Evolutionary conservation across 2,329 filamentous ascomycete genomes (phyloP), one percentile per base, ranked within the genome.

Genomic region (Phialocephala sp.): DNA sequence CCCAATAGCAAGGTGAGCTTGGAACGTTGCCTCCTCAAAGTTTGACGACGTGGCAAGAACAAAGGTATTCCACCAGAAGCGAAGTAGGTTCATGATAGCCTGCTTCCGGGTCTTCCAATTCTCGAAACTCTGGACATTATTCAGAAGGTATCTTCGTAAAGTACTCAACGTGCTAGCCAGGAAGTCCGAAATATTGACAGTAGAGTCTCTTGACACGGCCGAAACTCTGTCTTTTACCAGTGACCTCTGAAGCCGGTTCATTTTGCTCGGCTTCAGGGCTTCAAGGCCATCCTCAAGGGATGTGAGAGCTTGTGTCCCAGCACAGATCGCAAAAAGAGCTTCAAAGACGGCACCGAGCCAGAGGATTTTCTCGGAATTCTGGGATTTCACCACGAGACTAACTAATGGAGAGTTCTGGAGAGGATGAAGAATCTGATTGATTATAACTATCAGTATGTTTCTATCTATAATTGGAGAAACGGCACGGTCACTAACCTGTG

Each of bases 11-110:
- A 90, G 76, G 72, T 89, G 87, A 35, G 87, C 87, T 73, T 88
- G 87, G 75, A 90, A 90, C 39, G 79, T 81, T 18, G 86, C 87
- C 70, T 90, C 88, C 64, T 89, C 85, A 69, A 90, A 90, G 0
- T 76, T 72, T 4, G 73, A 24, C 0, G 75, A 75, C 14, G 79
- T 81, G 1, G 84, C 79, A 37, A 87, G 79, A 0, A 73, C 69
- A 63, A 85, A 80, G 0, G 85, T 89, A 22, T 83, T 80, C 75
- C 82, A 81, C 78, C 88, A 84, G 70, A 84, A 87, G 65, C 84
- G 82, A 61, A 85, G 73, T 11, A 88, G 62, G 4, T 77, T 72
- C 15, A 77, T 75, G 14, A 85, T 68, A 35, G 73, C 75, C 43
- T 77, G 76, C 58, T 79, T 77, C 68, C 77, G 74, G 69, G 72